Evolutionary conservation across 148 eudicot genomes (phyloP), one percentile per base, ranked within the genome.

Genomic region (Silene conica): DNA sequence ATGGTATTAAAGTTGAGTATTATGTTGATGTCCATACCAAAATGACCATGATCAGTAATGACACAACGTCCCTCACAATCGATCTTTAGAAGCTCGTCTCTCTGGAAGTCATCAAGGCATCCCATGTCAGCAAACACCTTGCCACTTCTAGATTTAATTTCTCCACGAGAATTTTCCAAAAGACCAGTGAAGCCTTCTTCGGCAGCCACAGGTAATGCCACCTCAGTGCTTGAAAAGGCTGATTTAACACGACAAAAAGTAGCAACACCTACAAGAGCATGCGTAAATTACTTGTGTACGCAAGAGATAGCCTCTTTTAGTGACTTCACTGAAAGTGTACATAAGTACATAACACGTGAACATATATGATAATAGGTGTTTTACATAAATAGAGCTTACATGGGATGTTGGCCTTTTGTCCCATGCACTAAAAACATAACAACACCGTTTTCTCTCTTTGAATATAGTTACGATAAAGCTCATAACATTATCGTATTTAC

Each of bases 181-280:
- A 94, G 85, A 78, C 98, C 97, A 71, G 98, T 94, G 80, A 94
- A 88, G 21, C 98, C 98, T 80, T 94, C 97, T 77, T 92, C 97
- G 0, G 92, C 96, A 67, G 87, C 86, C 71, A 94, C 67, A 52
- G 97, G 98, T 75, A 94, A 80, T 45, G 97, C 85, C 56, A 87
- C 97, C 83, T 94, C 98, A 59, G 67, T 82, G 81, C 92, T 89
- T 10, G 87, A 86, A 84, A 87, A 94, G 34, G 93, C 96, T 15
- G 97, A 87, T 50, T 81, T 90, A 56, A 94, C 92, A 6, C 92
- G 92, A 70, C 98, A 94, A 86, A 91, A 94, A 75, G 97, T 94
- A n/a, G 97, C 97, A 81, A 92, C 98, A 70, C 98, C 98, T 94
- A 81, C 75, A 72, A 57, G 56, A 67, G 59, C 57, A 67, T 25